Evolutionary conservation across 176 grass and related monocot genomes (phyloP), one percentile per base, ranked within the genome.

Genomic region (Carex myosuroides): DNA sequence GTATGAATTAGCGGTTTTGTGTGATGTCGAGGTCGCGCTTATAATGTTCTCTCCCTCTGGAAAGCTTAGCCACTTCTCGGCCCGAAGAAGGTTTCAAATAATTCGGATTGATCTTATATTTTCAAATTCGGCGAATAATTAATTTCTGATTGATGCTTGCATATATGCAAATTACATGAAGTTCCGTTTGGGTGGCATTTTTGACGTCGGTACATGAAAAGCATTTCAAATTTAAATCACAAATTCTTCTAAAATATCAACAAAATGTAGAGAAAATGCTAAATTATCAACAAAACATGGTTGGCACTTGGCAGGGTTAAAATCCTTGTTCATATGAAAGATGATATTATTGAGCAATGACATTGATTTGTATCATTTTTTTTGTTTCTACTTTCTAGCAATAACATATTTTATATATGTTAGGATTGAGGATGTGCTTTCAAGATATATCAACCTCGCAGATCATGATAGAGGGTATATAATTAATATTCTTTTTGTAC

Each of bases 31-130:
- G 58, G 84, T 95, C 42, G 93, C 93, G 0, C 90, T 95, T 85
- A 89, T 95, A 70, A 89, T 95, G 90, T 95, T 95, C 90, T 95
- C 93, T 8, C 88, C 93, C 30, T 92, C 90, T n/a, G 79, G 89
- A 17, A 73, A 77, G 14, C 93, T 95, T 71, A 95, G 54, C 79
- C 90, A 95, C 59, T 95, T 95, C 87, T 87, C 88, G 17, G 93
- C 86, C 24, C 24, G 87, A 2, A 59, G 41, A 67, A 96, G 91
- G 91, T 90, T 29, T 32, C 22, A 18, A 8, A 30, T 77, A 55
- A 17, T 17, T 56, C 24, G 7, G 7, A 29, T 17, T 56, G 3
- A 29, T 16, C 13, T 56, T 61, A 11, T 50, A 42, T 3, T 74
- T 74, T 70, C 16, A 44, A 70, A 73, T 6, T 73, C 0, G 39